Conservation (phyloP, 2,329 filamentous ascomycete species). For the Penicillium psychrosexuale region DNA sequence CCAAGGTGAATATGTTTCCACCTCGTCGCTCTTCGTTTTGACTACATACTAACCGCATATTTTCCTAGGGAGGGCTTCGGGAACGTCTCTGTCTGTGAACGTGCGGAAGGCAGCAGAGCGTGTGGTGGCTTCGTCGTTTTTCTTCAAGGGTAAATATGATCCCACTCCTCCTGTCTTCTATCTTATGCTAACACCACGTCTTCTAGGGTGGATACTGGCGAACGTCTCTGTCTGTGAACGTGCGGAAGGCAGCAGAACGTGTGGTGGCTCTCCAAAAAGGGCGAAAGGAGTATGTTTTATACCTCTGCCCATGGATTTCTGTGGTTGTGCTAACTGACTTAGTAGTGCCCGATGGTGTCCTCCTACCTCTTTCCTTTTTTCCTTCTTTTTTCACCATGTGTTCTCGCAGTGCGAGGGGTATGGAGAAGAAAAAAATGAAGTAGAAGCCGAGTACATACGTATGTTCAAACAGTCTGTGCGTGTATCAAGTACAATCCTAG, state of each 20-base stretch:
- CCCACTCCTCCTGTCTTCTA: not conserved
- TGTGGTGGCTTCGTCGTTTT: not conserved
- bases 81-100: not conserved
- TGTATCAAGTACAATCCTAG: no score
- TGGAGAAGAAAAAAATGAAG: not conserved
- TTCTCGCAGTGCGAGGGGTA: not conserved
- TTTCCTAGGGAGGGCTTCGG: not conserved
- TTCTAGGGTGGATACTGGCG: not conserved
- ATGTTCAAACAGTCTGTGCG: no score
- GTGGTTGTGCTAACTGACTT: not conserved
- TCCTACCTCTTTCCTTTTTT: not conserved
- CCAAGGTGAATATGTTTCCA: not conserved
- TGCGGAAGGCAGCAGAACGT: not conserved
- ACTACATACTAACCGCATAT: not conserved
- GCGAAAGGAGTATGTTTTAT: not conserved
- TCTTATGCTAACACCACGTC: not conserved
- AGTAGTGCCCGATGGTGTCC: not conserved
- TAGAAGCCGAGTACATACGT: not conserved
- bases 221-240: not conserved
- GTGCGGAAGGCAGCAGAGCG: not conserved
- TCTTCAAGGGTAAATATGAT: no score
- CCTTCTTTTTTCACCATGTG: not conserved
- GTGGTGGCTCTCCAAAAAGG: not conserved
- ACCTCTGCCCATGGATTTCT: not conserved
- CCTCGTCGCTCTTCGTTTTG: not conserved